Percentiles rank a stretch among this genome's conserved stretches.
Conservation (phyloP, 2,329 filamentous ascomycete species). For the Stylonectria norvegica region DNA sequence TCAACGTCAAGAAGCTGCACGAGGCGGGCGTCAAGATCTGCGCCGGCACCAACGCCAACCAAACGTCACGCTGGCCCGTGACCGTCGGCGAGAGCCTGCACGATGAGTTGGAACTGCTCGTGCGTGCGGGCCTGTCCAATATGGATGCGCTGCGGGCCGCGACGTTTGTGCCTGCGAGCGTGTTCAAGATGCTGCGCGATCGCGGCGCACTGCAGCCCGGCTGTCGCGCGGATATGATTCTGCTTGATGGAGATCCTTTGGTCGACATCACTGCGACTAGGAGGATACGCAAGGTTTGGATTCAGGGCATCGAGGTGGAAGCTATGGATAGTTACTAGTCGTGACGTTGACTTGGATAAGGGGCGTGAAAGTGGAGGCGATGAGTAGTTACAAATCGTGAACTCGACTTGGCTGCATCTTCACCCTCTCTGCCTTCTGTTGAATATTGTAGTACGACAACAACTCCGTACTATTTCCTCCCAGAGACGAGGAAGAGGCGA, state of each 20-base stretch:
- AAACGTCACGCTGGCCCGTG: slow-evolving; percentile 5
- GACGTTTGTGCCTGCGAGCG: slow-evolving; percentile 14
- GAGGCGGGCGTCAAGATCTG: slow-evolving; percentile 28
- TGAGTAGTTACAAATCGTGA: no score
- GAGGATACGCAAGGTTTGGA: slow-evolving; percentile 27
- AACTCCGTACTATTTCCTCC: no score
- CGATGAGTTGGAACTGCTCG: slow-evolving; percentile 21
- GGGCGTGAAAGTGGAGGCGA: no score
- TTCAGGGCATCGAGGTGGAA: slow-evolving; percentile 21
- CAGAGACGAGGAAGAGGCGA: no score
- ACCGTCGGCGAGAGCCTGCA: slow-evolving; percentile 20
- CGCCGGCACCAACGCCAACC: slow-evolving; percentile 31
- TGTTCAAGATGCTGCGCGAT: slow-evolving; percentile 24
- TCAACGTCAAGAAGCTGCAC: slow-evolving; percentile 24
- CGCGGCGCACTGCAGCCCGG: slow-evolving; percentile 24
- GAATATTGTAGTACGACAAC: no score
- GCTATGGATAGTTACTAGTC: no score
- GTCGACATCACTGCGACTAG: slow-evolving; percentile 26
- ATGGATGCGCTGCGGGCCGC: slow-evolving; percentile 19
- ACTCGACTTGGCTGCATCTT: no score
- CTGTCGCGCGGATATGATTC: slow-evolving; percentile 28
- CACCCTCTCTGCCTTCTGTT: no score
- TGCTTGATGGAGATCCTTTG: slow-evolving; percentile 28
- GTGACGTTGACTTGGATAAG: no score
- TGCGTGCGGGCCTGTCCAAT: slow-evolving; percentile 16